phyloP scores from a whole-genome alignment of 768 basidiomycete species.

The Phylloporus sp. region DNA sequence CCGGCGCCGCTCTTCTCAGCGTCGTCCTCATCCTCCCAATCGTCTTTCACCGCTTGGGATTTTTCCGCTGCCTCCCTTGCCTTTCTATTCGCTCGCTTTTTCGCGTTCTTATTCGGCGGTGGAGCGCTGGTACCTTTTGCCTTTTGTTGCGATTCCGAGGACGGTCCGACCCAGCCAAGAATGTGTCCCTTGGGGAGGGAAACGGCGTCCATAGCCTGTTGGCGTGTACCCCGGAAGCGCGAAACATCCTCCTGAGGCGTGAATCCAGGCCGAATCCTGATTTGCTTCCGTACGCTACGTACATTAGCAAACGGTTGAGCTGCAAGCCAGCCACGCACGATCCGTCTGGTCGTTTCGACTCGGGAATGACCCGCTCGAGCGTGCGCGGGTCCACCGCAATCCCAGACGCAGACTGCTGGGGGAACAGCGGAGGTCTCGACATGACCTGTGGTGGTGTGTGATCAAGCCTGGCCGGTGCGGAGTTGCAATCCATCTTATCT shows the following conservation, averaged over 20 bases:
- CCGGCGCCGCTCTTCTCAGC: constrained; percentile 28
- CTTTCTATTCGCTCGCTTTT: constrained; percentile 75
- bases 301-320: constrained; percentile 10
- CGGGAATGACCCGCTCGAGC: constrained; percentile 83
- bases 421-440: constrained; percentile 75
- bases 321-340: constrained; percentile 45
- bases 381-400: constrained; percentile 85
- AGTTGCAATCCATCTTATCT: constrained; percentile 29
- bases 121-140: constrained; percentile 26
- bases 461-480: constrained; percentile 12
- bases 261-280: constrained; percentile 88
- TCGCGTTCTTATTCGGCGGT: constrained; percentile 74
- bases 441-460: constrained; percentile 37
- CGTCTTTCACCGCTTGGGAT: constrained; percentile 59
- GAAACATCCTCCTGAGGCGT: constrained; percentile 92
- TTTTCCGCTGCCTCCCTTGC: constrained; percentile 61
- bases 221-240: constrained; percentile 78
- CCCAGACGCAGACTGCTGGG: constrained; percentile 67
- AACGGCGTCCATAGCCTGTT: constrained; percentile 65
- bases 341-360: constrained; percentile 79
- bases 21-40: constrained; percentile 76
- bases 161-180: constrained; percentile 72
- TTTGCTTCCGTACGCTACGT: constrained; percentile 77
- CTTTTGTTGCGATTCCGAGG: constrained; percentile 36
- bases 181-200: constrained; percentile 75